Evolutionary conservation across 768 basidiomycete species (phyloP).

Genomic region (Astraeus odoratus): DNA sequence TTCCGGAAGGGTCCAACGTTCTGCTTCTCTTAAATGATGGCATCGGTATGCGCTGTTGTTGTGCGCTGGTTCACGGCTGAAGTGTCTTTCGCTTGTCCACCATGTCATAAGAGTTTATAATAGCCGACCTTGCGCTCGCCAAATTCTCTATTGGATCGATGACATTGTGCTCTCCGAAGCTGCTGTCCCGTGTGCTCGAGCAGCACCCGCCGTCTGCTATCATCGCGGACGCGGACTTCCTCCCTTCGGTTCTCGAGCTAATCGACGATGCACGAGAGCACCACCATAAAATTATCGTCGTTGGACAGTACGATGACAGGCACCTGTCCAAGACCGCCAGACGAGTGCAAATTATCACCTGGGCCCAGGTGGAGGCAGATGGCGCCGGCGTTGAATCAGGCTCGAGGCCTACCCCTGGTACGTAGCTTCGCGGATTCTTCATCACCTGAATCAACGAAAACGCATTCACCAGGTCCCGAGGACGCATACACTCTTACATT

Average conservation of each 20-base stretch:
- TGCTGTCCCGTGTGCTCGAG: constrained; percentile 63
- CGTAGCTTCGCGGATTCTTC: constrained; percentile 15
- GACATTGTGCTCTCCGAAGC: constrained; percentile 50
- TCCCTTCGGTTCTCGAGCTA: constrained; percentile 64
- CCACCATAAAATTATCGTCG: constrained; percentile 58
- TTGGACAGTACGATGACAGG: constrained; percentile 53
- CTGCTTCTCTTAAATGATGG: constrained; percentile 75
- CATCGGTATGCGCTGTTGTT: constrained; percentile 43
- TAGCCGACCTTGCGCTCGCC: constrained; percentile 73
- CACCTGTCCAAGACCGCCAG: constrained; percentile 41
- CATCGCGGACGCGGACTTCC: constrained; percentile 58
- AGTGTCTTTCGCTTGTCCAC: background rate
- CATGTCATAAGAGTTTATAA: constrained; percentile 54
- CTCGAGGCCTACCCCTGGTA: constrained; percentile 46
- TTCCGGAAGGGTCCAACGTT: constrained; percentile 56
- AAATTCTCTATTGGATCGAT: constrained; percentile 62
- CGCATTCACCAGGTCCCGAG: constrained; percentile 24
- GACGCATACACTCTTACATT: constrained; percentile 68
- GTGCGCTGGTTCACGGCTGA: background rate
- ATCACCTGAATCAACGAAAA: background rate
- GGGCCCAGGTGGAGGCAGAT: constrained; percentile 64
- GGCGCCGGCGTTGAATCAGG: constrained; percentile 43
- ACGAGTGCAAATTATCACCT: constrained; percentile 52
- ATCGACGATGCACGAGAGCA: constrained; percentile 55
- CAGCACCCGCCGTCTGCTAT: constrained; percentile 66